Base-by-base conservation (phyloP, 1,284 basidiomycete genomes). In the Ceraceosorus bombacis region DNA sequence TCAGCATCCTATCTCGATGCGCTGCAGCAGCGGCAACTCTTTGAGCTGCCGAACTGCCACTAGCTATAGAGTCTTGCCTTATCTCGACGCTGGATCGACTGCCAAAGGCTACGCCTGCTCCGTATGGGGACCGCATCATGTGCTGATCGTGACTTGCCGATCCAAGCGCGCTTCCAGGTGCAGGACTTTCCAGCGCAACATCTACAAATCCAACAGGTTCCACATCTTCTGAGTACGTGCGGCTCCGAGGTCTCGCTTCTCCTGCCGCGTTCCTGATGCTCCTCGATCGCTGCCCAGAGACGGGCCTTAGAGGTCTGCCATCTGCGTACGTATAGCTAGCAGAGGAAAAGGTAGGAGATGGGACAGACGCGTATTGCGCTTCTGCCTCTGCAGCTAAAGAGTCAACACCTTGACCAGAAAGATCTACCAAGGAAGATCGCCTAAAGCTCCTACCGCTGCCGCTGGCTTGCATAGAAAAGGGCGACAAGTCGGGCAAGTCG, bases 171-270 rank as follows among this genome's bases (percentile, higher is more conserved):
- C 15, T 7, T 5, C 27, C 27, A 27, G 40, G 13, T 12, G 48
- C 41, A 12, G 40, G 40, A 4, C n/a, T 41, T 37, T 50, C 57
- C 46, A 61, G 41, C 15, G 13, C 13, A 9, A 61, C 39, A 41
- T 61, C 59, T 5, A 61, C 59, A 51, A 61, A 61, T 43, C 54
- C 59, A 5, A 10, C 10, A 10, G 57, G 51, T 10, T 56, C 59
- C 7, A 56, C 59, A 27, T 54, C 39, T 51, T 60, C 59, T 27
- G 27, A 27, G 12, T 17, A 40, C 39, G 41, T 41, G n/a, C 39
- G 46, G 51, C 51, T 9, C 40, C 51, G 9, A 53, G 51, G 37
- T 53, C 51, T 5, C 36, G 36, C 51, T 53, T 39, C 37, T 53
- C 51, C 6, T 53, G 15, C 49, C 36, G 15, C 49, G 6, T 15